Evolutionary conservation across 2,329 filamentous ascomycete species (phyloP), one percentile per base, ranked within the genome.

Genomic region (Didymella glomerata): DNA sequence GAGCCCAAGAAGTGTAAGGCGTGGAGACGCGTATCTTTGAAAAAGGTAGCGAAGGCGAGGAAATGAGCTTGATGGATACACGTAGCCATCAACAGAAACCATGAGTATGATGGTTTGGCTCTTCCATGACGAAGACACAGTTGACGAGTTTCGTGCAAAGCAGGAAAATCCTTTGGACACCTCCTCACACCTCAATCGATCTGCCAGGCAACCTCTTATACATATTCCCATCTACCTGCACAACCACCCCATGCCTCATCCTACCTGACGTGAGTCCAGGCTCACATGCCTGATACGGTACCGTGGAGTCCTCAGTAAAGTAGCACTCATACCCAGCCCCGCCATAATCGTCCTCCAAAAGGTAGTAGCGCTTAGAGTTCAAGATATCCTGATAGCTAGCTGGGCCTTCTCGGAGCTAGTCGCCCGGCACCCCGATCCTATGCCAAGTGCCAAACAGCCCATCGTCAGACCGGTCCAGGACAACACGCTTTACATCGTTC

Each of bases 361-460:
- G 36, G 8, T 40, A 40, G 36, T 40, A 40, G 16, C 36, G 18
- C 18, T 40, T 8, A 40, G 36, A 6, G 11, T 20, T 40, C n/a
- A 40, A 18, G 9, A 40, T 40, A n/a, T 40, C 36, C 36, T 40
- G 36, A 20, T 14, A 41, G 38, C 38, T 41, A 4, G 38, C 20
- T 6, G 18, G 38, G 2, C 38, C 38, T 20, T 41, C 38, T 24
- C 38, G 38, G 14, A 41, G 18, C 38, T 24, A 24, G 20, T 16
- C 38, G 10, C 24, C 38, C 20, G 38, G 38, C 20, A 41, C 38
- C 2, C 38, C 38, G 11, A 41, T 7, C 11, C 20, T 4, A 4
- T 14, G 82, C 83, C 83, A 86, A 1, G 75, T 80, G 0, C 84
- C 83, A 54, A 85, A 83, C 0, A 86, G 69, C 0, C 84, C 84